Base-by-base conservation (phyloP, 257 asterid genomes). In the Striga asiatica region DNA sequence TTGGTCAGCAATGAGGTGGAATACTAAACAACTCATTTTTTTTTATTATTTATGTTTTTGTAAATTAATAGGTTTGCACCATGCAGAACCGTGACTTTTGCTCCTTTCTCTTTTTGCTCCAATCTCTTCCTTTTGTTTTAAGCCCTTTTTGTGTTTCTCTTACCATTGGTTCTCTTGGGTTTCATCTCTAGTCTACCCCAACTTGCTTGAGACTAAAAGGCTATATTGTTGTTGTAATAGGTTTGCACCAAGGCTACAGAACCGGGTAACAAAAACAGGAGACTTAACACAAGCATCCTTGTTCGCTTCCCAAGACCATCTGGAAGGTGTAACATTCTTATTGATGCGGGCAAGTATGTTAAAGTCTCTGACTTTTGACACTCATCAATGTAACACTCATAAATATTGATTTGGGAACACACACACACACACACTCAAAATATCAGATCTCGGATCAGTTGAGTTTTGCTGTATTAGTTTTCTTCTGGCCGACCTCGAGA, bases 321-420 rank as follows among this genome's bases (percentile, higher is more conserved):
- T 13, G 87, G 84, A 67, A 59, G 61, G 45, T 68, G 76, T 58
- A 88, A 88, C 91, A 71, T 84, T 75, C 89, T 92, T 60, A 79
- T 92, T 45, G 98, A 92, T 72, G 93, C 89, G 70, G 99, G 99
- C 74, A 92, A 92, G 98, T 92, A 83, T 48, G 99, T 80, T 56
- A 11, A 9, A 60, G 7, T 61, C 64, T 62, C 37, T 49, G 17
- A 21, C 48, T 56, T 49, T 11, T 16, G 6, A 51, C 38, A 22
- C 27, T 31, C 2, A 8, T 49, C n/a, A 16, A 22, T 20, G n/a
- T 18, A 46, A 6, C 48, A 45, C 35, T 48, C 49, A 53, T 39
- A 25, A 18, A 39, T 52, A n/a, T n/a, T n/a, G 25, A 62, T 37
- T 21, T 48, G n/a, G 12, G 9, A 14, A 13, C 6, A 41, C 14